Evolutionary conservation across 495 filamentous ascomycete genomes (phyloP).

Genomic region (Penicillium desertorum): DNA sequence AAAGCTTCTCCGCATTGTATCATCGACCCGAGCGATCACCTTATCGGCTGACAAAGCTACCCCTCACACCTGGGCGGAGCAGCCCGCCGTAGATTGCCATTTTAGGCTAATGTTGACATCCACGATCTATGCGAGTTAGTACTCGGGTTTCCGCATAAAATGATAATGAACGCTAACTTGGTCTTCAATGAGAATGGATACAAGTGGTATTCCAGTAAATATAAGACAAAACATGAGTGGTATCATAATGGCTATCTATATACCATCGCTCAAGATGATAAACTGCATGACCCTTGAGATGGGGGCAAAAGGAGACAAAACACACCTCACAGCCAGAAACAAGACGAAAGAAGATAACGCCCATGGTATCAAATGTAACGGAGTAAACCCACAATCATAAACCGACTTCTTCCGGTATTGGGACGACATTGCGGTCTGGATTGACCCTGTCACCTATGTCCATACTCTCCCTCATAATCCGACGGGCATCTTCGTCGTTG

Average conservation of each 20-base stretch:
- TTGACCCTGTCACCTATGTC: slow-evolving; percentile 77
- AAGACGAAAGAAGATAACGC: not conserved
- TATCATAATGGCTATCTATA: slow-evolving; percentile 9
- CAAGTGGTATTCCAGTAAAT: not conserved
- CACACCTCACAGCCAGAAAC: not conserved
- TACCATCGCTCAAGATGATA: slow-evolving; percentile 3
- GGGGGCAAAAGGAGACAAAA: not conserved
- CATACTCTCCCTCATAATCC: slow-evolving; percentile 70
- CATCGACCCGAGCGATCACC: slow-evolving; percentile 4
- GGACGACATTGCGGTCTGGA: slow-evolving; percentile 57
- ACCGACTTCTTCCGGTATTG: slow-evolving; percentile 28
- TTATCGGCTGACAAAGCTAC: slow-evolving; percentile 15
- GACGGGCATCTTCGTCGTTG: slow-evolving; percentile 60
- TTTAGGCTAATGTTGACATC: not conserved
- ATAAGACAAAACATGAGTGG: not conserved
- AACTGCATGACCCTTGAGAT: not conserved
- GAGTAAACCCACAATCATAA: not conserved
- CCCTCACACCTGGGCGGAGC: not conserved
- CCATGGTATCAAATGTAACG: not conserved
- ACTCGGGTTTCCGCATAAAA: not conserved
- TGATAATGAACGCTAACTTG: not conserved
- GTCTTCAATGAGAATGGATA: not conserved
- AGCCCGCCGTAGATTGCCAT: not conserved
- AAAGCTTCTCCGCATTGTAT: slow-evolving; percentile 14
- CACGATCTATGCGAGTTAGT: not conserved